Percentiles rank a stretch among this genome's conserved stretches.
Conservation (phyloP, 2,329 filamentous ascomycete genomes). For the Fusarium begoniae region DNA sequence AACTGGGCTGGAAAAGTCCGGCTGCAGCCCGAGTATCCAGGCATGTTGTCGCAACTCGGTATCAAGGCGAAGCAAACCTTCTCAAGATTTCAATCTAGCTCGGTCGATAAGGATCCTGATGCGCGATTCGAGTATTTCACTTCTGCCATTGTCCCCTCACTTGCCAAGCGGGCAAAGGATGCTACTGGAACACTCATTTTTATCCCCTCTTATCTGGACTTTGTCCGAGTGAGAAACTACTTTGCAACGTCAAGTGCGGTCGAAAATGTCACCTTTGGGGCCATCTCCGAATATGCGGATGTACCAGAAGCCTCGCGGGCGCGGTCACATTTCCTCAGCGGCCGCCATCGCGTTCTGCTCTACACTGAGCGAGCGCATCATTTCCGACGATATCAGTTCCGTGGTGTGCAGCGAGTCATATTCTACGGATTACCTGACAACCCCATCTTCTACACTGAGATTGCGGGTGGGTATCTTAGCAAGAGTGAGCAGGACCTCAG, state of each 20-base stretch:
- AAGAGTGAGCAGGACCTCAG: slow-evolving; percentile 66
- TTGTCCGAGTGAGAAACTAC: slow-evolving; percentile 91
- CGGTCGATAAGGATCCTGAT: slow-evolving; percentile 81
- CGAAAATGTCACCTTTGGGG: slow-evolving; percentile 69
- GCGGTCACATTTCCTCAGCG: slow-evolving; percentile 85
- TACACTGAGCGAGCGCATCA: slow-evolving; percentile 98
- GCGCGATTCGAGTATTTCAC: slow-evolving; percentile 92
- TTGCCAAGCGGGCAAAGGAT: slow-evolving; percentile 74
- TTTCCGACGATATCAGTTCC: slow-evolving; percentile 86
- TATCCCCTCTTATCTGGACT: slow-evolving; percentile 93
- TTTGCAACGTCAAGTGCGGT: slow-evolving; percentile 76
- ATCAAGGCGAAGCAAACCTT: slow-evolving; percentile 87
- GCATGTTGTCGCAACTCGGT: slow-evolving; percentile 77
- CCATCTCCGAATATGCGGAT: slow-evolving; percentile 88
- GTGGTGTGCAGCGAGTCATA: slow-evolving; percentile 83
- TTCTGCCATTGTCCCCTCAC: slow-evolving; percentile 78
- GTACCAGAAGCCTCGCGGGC: slow-evolving; percentile 82
- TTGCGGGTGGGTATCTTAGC: slow-evolving; percentile 73
- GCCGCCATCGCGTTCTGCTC: slow-evolving; percentile 82
- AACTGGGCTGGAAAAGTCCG: slow-evolving; percentile 86
- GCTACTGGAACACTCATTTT: slow-evolving; percentile 81
- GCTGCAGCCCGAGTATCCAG: slow-evolving; percentile 73
- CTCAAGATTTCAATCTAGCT: slow-evolving; percentile 79
- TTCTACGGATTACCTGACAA: slow-evolving; percentile 94
- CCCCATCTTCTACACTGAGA: slow-evolving; percentile 80